Evolutionary conservation across 2,329 filamentous ascomycete species (phyloP).

Genomic region (Colletotrichum theobromicola): DNA sequence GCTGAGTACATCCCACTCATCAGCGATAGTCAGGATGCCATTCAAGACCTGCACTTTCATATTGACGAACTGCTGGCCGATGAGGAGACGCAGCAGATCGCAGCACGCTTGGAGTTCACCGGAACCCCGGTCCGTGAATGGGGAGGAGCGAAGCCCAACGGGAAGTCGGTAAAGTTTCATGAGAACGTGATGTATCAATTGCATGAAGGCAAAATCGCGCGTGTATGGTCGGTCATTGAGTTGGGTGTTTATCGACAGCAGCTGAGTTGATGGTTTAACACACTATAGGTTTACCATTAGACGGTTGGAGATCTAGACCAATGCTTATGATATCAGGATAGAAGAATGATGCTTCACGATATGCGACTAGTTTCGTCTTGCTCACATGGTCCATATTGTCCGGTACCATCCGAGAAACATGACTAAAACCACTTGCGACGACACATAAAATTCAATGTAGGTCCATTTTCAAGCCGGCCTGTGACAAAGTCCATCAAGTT

Average conservation of each 20-base stretch:
- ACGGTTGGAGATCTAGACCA: fast-evolving
- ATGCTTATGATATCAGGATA: not conserved
- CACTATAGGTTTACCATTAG: not conserved
- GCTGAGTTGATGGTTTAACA: not conserved
- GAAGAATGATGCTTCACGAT: not conserved
- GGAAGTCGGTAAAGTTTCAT: slow-evolving; percentile 29
- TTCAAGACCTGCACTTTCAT: slow-evolving; percentile 30
- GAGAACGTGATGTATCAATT: slow-evolving; percentile 40
- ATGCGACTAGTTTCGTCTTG: not conserved
- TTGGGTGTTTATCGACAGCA: slow-evolving; percentile 26
- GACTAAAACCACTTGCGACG: not conserved
- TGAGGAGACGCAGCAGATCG: slow-evolving; percentile 32
- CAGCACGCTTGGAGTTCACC: slow-evolving; percentile 32
- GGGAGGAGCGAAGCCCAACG: slow-evolving; percentile 31
- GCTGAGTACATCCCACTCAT: slow-evolving; percentile 33
- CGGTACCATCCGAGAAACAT: not conserved
- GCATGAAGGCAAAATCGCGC: slow-evolving; percentile 32
- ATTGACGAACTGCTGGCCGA: slow-evolving; percentile 33
- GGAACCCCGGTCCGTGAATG: slow-evolving; percentile 32
- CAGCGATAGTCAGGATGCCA: slow-evolving; percentile 29
- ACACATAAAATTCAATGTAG: not conserved
- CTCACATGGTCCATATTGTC: not conserved
- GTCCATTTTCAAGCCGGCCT: not conserved
- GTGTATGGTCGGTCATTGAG: slow-evolving; percentile 37
- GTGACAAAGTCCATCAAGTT: not conserved